Percentiles rank a stretch among this genome's conserved stretches.
These are phyloP conservation scores for Blumeriella jaapii DNA, from an alignment of 2,329 filamentous ascomycete genomes.

Conservation along the genomic window DNA sequence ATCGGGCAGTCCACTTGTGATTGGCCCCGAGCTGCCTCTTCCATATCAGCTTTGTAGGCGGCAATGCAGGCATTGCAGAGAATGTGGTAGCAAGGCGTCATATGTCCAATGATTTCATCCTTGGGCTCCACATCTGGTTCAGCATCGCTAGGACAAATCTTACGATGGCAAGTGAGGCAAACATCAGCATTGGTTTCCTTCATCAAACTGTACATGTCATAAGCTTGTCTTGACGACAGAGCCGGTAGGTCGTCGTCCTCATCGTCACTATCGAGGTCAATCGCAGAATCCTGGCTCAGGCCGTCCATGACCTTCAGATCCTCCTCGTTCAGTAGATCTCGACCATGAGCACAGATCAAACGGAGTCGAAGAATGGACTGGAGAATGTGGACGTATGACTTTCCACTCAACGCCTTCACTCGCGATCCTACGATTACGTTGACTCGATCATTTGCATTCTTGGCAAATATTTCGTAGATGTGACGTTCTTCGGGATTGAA, in stretches of 20 bases:
- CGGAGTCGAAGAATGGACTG: slow-evolving; percentile 84
- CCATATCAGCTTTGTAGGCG: slow-evolving; percentile 43
- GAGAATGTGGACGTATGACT: slow-evolving; percentile 86
- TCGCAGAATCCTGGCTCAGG: slow-evolving; percentile 71
- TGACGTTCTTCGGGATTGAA: slow-evolving; percentile 65
- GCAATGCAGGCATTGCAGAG: slow-evolving; percentile 66
- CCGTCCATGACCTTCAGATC: slow-evolving; percentile 74
- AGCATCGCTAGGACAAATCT: slow-evolving; percentile 46
- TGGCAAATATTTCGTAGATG: slow-evolving; percentile 76
- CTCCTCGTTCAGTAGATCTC: slow-evolving; percentile 74
- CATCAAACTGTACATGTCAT: slow-evolving; percentile 77
- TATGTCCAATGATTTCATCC: slow-evolving; percentile 58
- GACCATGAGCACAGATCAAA: slow-evolving; percentile 87
- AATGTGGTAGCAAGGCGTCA: slow-evolving; percentile 81
- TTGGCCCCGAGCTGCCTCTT: slow-evolving; percentile 32
- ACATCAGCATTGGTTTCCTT: slow-evolving; percentile 66
- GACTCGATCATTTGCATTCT: slow-evolving; percentile 70
- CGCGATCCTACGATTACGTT: slow-evolving; percentile 56
- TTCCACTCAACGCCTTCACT: slow-evolving; percentile 62
- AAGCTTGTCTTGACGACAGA: slow-evolving; percentile 61
- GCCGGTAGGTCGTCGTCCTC: slow-evolving; percentile 38
- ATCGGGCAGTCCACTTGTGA: slow-evolving; percentile 46
- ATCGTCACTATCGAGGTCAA: slow-evolving; percentile 73
- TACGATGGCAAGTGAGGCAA: slow-evolving; percentile 59
- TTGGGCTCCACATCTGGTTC: slow-evolving; percentile 43